Conservation (phyloP, 2,329 filamentous ascomycete species). For the Pseudogymnoascus pannorum region DNA sequence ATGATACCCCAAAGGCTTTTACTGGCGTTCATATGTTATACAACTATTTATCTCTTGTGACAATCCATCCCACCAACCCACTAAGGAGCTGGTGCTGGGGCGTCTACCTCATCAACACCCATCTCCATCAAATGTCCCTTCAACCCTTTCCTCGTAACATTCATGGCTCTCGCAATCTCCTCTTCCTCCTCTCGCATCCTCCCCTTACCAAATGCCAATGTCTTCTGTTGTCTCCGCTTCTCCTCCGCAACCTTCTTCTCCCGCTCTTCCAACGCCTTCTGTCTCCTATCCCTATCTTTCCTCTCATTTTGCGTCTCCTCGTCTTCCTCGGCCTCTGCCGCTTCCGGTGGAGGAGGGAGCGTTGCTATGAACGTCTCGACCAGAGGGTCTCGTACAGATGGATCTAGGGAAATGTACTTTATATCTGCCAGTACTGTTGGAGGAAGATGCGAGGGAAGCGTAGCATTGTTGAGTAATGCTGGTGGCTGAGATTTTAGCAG, state of each 20-base stretch:
- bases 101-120: slow-evolving; percentile 13
- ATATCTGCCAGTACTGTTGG: slow-evolving; percentile 56
- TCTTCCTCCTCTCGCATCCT: slow-evolving; percentile 58
- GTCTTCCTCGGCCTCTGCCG: slow-evolving; percentile 38
- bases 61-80: not conserved
- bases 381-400: slow-evolving; percentile 53
- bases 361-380: slow-evolving; percentile 60
- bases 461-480: slow-evolving; percentile 51
- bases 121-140: slow-evolving; percentile 46
- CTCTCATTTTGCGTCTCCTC: slow-evolving; percentile 44
- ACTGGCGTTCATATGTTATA: not conserved
- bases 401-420: slow-evolving; percentile 60
- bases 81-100: not conserved
- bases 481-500: slow-evolving; percentile 57
- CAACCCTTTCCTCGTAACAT: slow-evolving; percentile 58
- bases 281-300: slow-evolving; percentile 50
- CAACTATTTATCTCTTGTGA: not conserved
- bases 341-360: slow-evolving; percentile 50
- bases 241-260: slow-evolving; percentile 57
- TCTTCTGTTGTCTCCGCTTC: slow-evolving; percentile 51
- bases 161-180: slow-evolving; percentile 62
- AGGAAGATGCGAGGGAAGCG: slow-evolving; percentile 51
- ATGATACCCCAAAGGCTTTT: slow-evolving; percentile 5
- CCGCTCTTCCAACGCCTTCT: slow-evolving; percentile 59
- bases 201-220: slow-evolving; percentile 53